Conservation (phyloP, 805 yeast species). For the Jamesozyma spencerorum region DNA sequence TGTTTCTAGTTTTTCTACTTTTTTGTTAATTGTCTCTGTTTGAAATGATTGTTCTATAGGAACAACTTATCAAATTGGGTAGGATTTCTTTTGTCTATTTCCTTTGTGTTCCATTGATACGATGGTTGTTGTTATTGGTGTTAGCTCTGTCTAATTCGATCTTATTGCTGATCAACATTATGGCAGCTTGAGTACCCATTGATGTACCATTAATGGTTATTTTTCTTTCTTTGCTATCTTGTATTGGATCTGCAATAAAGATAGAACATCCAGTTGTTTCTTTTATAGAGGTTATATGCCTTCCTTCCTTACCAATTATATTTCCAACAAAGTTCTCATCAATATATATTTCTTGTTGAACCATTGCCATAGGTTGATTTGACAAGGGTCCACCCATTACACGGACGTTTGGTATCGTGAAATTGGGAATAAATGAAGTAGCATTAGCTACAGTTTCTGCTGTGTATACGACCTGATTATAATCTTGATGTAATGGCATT, state of each 20-base stretch:
- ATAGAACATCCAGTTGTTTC: slow-evolving; percentile 69
- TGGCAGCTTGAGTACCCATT: slow-evolving; percentile 62
- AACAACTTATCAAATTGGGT: not conserved
- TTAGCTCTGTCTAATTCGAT: slow-evolving; percentile 57
- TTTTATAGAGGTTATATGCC: slow-evolving; percentile 68
- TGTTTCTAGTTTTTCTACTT: too few species aligned
- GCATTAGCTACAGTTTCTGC: slow-evolving; percentile 23
- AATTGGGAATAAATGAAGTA: slow-evolving; percentile 19
- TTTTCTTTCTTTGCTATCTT: slow-evolving; percentile 49
- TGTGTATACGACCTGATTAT: slow-evolving; percentile 13
- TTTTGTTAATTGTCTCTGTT: too few species aligned
- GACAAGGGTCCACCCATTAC: slow-evolving; percentile 14
- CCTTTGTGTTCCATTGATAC: not conserved
- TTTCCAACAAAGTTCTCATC: slow-evolving; percentile 75
- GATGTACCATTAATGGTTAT: slow-evolving; percentile 60
- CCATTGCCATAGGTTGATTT: slow-evolving; percentile 31
- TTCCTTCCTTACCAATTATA: slow-evolving; percentile 80
- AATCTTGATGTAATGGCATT: slow-evolving; percentile 3
- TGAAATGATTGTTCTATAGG: too few species aligned
- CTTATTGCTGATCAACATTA: slow-evolving; percentile 60
- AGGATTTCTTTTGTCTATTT: not conserved
- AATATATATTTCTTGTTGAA: slow-evolving; percentile 60
- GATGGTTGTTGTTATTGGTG: not conserved
- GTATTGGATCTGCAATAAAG: slow-evolving; percentile 51
- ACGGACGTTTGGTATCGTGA: slow-evolving; percentile 21